Evolutionary conservation across 345 rosid species (phyloP), one percentile per base, ranked within the genome.

Genomic region (Citrus unshiu): DNA sequence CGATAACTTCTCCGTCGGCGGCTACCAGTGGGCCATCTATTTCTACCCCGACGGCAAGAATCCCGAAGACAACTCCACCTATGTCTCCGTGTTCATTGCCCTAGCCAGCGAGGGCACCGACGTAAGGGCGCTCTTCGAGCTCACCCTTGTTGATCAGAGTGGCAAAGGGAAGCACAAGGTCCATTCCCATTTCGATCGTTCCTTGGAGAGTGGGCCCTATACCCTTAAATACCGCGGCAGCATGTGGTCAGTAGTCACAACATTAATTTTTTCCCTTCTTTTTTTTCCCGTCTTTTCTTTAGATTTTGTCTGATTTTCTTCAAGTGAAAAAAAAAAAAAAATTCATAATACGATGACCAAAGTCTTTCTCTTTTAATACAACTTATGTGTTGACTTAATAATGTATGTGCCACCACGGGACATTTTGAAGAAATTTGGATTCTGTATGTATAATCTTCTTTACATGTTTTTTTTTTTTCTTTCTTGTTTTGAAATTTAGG

Each of bases 21-120:
- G 93, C 0, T 92, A 88, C 79, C 93, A 93, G 74, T 95, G 99
- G 97, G 96, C 97, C 21, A 93, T 95, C 78, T 93, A 92, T 83
- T 93, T 95, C 81, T 95, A 95, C 62, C 96, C 96, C 0, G 98
- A 95, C 66, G 98, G 98, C 1, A 95, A 93, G 82, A 93, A 93
- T 67, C 93, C 96, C 0, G 99, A 95, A 76, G 98, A 91, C 75
- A 89, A 87, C 78, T 90, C 98, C 3, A 81, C 89, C 4, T 95
- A 93, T 54, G 98, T 95, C 58, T 93, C 96, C 9, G 93, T 93
- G 7, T 95, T 95, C 80, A 94, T 95, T 34, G 98, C 98, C 22
- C 89, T 95, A 4, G 97, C 99, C 72, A 95, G 96, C 90, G 98
- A 95, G 56, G 98, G 98, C 35, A 90, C 94, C 74, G 98, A 95